Base-by-base conservation (phyloP, 306 rosid species). In the Cicer judaicum region DNA sequence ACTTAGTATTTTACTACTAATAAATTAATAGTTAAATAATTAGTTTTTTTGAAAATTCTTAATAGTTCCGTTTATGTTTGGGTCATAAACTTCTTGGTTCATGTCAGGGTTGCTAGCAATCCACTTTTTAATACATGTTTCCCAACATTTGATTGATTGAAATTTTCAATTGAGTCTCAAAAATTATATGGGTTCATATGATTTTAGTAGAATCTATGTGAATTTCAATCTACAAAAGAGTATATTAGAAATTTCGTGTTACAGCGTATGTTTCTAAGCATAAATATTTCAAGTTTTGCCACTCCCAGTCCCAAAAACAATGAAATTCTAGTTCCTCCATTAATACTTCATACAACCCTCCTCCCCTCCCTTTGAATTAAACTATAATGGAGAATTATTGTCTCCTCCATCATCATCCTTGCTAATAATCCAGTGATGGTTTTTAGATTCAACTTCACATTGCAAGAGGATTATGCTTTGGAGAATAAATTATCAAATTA, bases 401-500 rank as follows among this genome's bases (percentile, higher is more conserved):
- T 4, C 29, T 12, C 1, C n/a, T 18, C 19, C 62, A 5, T 16
- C 15, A 38, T 29, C 12, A 41, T 16, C 56, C 41, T 47, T 59
- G 8, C 40, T 42, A 6, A 56, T 48, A 57, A 39, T 78, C 29
- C 56, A 50, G 16, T 8, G 2, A 54, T 74, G 54, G 24, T 75
- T 72, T 65, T 24, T 52, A 53, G 79, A 57, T 83, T 64, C 43
- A 64, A 57, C 69, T 19, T 63, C 48, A 56, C 0, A n/a, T 39
- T 48, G 55, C 12, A 49, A 74, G 64, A 69, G 77, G 66, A 16
- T 61, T 70, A 15, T 70, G 75, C 10, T 64, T 8, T 64, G 78
- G 65, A 64, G 68, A 59, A 52, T 71, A 71, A 70, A 13, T 75
- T 65, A 24, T 75, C 11, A 75, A 78, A 47, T 69, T 40, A 47